These are phyloP conservation scores for Aspergillus hiratsukae DNA, from an alignment of 2,329 filamentous ascomycete genomes.

Conservation along the genomic window DNA sequence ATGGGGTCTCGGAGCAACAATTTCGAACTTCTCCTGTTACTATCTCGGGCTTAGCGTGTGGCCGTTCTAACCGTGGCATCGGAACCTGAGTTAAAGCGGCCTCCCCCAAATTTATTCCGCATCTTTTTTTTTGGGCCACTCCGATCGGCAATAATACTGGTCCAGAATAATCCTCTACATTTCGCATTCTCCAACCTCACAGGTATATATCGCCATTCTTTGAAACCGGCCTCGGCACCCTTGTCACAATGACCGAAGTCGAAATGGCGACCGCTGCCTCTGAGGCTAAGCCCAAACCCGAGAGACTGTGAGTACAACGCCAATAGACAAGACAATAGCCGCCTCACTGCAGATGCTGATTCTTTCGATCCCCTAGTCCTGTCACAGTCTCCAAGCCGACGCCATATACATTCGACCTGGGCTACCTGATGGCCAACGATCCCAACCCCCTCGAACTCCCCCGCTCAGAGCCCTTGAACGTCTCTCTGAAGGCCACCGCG, in stretches of 20 bases:
- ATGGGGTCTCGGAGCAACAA: constrained; percentile 18
- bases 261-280: constrained; percentile 22
- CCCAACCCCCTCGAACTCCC: constrained; percentile 70
- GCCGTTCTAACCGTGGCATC: constrained; percentile 15
- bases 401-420: constrained; percentile 88
- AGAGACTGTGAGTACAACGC: constrained; percentile 36
- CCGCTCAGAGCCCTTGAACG: constrained; percentile 52
- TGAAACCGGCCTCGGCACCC: background rate
- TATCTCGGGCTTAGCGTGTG: constrained; percentile 19
- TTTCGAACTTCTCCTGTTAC: constrained; percentile 18
- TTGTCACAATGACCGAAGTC: constrained; percentile 24
- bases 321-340: constrained; percentile 12
- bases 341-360: background rate
- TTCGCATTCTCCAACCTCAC: background rate
- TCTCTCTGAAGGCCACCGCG: constrained; percentile 66
- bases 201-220: background rate
- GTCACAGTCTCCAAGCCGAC: constrained; percentile 74
- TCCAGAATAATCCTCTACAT: constrained; percentile 5
- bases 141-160: constrained; percentile 1
- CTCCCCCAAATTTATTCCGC: constrained; percentile 22
- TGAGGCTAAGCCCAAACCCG: constrained; percentile 27
- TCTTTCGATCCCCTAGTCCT: constrained; percentile 32
- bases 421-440: constrained; percentile 80
- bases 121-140: constrained; percentile 29
- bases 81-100: constrained; percentile 24